These are phyloP conservation scores for Vachellia collinsii DNA, from an alignment of 306 rosid genomes.

Conservation along the genomic window DNA sequence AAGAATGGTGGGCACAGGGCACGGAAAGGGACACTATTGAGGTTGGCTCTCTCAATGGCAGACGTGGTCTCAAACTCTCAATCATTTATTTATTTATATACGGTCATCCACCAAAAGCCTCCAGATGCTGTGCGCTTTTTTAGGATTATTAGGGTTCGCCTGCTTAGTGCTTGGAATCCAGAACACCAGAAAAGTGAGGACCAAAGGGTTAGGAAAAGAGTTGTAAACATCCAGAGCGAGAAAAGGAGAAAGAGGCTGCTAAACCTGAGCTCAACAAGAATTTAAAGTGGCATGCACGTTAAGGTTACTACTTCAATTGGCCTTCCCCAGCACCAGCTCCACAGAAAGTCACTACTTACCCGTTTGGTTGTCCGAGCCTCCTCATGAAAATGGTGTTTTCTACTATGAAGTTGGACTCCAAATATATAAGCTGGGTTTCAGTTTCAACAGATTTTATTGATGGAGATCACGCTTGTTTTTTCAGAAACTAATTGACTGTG, in stretches of 20 bases:
- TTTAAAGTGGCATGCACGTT: constrained; percentile 43
- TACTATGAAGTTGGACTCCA: background rate
- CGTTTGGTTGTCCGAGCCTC: constrained; percentile 15
- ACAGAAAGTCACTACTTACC: background rate
- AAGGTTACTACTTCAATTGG: constrained; percentile 30
- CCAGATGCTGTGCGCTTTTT: constrained; percentile 24
- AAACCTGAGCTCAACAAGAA: constrained; percentile 32
- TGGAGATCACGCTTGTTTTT: background rate
- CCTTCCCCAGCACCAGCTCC: background rate
- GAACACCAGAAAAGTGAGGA: constrained; percentile 33
- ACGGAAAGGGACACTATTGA: constrained; percentile 37
- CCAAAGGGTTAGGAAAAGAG: constrained; percentile 30
- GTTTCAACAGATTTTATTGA: background rate
- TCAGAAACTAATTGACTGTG: background rate
- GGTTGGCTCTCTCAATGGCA: constrained; percentile 22
- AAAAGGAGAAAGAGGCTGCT: constrained; percentile 30
- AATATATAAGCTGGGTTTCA: background rate
- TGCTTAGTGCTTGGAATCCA: background rate
- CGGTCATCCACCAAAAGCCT: constrained; percentile 7
- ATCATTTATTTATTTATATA: background rate
- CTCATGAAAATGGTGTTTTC: background rate
- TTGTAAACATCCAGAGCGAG: background rate
- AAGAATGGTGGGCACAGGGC: constrained; percentile 36
- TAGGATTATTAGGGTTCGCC: background rate
- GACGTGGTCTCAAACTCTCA: constrained; percentile 9